Evolutionary conservation across 2,329 filamentous ascomycete species (phyloP).

Genomic region (Teratosphaeria destructans): DNA sequence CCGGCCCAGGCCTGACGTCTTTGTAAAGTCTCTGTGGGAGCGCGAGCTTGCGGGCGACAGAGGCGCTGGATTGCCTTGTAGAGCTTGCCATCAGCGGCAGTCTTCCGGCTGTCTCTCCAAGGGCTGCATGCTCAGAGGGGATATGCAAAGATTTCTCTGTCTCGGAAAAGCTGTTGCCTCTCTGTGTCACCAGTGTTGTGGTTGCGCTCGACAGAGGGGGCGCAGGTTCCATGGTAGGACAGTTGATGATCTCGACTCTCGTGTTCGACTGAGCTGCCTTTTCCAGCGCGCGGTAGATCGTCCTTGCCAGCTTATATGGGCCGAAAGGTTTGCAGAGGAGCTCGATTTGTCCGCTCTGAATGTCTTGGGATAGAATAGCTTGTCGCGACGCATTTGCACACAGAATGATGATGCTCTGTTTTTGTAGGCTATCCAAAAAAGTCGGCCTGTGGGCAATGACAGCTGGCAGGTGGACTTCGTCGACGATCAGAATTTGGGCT

Average conservation of each 20-base stretch:
- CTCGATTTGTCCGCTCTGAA: conserved; percentile 11
- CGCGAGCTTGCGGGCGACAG: not conserved
- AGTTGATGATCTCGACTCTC: not conserved
- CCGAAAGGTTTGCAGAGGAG: conserved; percentile 13
- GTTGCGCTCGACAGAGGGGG: not conserved
- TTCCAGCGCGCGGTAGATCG: conserved; percentile 7
- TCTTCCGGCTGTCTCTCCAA: not conserved
- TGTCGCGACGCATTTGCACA: conserved; percentile 23
- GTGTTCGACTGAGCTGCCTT: conserved; percentile 4
- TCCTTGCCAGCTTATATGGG: conserved; percentile 11
- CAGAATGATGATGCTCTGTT: conserved; percentile 23
- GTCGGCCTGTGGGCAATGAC: conserved; percentile 8
- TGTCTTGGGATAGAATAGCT: conserved; percentile 12
- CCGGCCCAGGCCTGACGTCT: not conserved
- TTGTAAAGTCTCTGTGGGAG: not conserved
- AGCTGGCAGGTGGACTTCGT: conserved; percentile 15
- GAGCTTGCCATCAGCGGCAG: not conserved
- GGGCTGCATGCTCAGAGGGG: not conserved
- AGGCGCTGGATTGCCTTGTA: not conserved
- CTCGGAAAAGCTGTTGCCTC: not conserved
- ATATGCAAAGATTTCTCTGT: not conserved
- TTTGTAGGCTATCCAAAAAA: conserved; percentile 7
- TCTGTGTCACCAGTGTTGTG: not conserved
- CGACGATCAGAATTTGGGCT: conserved; percentile 13
- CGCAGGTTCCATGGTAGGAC: not conserved